Evolutionary conservation across 2,329 filamentous ascomycete genomes (phyloP), one percentile per base, ranked within the genome.

Genomic region (Ceratocystiopsis brevicomis): DNA sequence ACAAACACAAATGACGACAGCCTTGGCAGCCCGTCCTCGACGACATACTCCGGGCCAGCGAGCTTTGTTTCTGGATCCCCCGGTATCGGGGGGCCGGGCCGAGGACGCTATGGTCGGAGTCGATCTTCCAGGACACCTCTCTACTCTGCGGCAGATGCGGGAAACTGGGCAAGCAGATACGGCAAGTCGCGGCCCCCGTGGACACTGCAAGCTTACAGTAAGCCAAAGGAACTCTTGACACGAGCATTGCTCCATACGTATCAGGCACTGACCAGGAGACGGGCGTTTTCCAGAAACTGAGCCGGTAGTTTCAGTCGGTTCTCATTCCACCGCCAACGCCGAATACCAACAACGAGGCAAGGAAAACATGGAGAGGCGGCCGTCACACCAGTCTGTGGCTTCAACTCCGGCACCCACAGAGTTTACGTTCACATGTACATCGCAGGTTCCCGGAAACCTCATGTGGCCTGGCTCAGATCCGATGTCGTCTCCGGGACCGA

Each of bases 401-500:
- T 57, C 71, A 4, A 76, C 71, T 34, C 76, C 82, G 5, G 73
- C 79, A 6, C 84, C 86, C 45, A 81, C 82, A 0, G 85, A 95
- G 53, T 98, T 98, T 58, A 98, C 90, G 11, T 98, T 98, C 56
- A 93, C 85, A 13, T 95, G 86, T 60, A 83, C 92, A 54, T 88
- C 87, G 1, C 85, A 90, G 56, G 84, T 86, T 35, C 78, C 83
- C 1, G 84, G 80, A 85, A 57, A 76, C 78, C 42, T 84, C 81
- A 77, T 81, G 82, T 38, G 75, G 78, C 54, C 45, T 18, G 38
- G 39, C 37, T 43, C 50, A 1, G 49, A 51, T 15, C 41, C 45
- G 25, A 9, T 30, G 25, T 30, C 25, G 25, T 30, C 25, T 30
- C 25, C 25, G 25, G 25, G 25, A 30, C 25, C 25, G 25, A 10